These are phyloP conservation scores for Tagetes erecta DNA, from an alignment of 129 eudicot species.

Conservation along the genomic window DNA sequence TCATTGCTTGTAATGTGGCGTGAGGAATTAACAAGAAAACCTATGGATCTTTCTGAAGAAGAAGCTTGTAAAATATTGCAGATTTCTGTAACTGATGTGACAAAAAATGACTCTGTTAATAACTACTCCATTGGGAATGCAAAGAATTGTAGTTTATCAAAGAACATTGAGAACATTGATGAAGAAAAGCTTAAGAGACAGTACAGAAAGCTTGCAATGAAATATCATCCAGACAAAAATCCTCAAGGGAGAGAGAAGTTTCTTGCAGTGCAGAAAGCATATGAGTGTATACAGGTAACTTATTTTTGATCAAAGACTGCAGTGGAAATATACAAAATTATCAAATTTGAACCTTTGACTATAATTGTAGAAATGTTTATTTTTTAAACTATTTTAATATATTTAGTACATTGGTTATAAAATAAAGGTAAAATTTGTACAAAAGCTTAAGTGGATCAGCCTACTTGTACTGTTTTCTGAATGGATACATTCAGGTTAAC, in stretches of 20 bases:
- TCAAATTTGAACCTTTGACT: neutral
- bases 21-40: constrained; percentile 95
- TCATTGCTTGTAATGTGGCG: constrained; percentile 99
- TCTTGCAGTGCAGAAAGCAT: constrained; percentile 97
- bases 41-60: constrained; percentile 99
- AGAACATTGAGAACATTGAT: constrained; percentile 86
- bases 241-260: constrained; percentile 99
- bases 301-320: neutral
- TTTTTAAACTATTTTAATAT: too few relatives aligned
- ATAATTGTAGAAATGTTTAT: too few relatives aligned
- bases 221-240: constrained; percentile 98
- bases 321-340: neutral
- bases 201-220: constrained; percentile 94
- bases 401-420: too few relatives aligned
- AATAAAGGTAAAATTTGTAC: too few relatives aligned
- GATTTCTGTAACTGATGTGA: constrained; percentile 76
- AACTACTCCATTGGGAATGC: constrained; percentile 45
- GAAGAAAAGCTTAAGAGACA: constrained; percentile 97
- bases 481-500: too few relatives aligned
- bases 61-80: constrained; percentile 95
- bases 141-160: constrained; percentile 58
- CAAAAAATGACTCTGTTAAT: constrained; percentile 59
- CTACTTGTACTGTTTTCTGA: too few relatives aligned
- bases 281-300: constrained; percentile 90
- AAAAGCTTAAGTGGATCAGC: too few relatives aligned